Evolutionary conservation across 2,329 filamentous ascomycete species (phyloP), one percentile per base, ranked within the genome.

Genomic region (Paecilomyces sp.): DNA sequence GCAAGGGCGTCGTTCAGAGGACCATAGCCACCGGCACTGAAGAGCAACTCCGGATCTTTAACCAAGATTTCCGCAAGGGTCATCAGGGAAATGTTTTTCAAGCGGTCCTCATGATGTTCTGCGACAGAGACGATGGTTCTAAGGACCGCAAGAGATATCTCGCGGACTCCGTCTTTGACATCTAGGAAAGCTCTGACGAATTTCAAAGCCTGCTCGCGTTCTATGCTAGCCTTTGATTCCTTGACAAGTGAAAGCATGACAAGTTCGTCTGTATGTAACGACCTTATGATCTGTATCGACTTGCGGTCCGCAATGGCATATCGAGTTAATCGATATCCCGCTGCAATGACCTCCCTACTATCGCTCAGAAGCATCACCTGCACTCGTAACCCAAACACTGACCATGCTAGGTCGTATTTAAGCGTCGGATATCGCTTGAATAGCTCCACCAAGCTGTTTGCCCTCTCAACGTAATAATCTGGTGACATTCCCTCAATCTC

Each of bases 351-450:
- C 77, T 99, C 95, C 65, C 93, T 87, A 72, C 90, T 97, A 66
- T 97, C 93, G 70, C 93, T 97, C 59, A 99, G 80, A 24, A 99
- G 86, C 91, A 99, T 95, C 66, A 91, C 88, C 76, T 99, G 94
- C 80, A 97, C 92, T 52, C 94, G 85, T 55, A 95, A 77, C 1
- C 95, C 94, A 75, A 99, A 99, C 1, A 96, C 88, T 3, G 92
- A 90, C 94, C 94, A 99, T 1, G 91, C 92, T 55, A 99, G 79
- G 74, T 99, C 95, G 73, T 97, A 97, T 72, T 99, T 99, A 60
- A 99, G 82, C 1, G 91, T 93, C 1, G 92, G 91, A 74, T 97
- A 87, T 57, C 91, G 85, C 73, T 93, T 96, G 77, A 99, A 96
- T n/a, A 99, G 81, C 63, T 95, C 90, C n/a, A 97, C 94, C 8